A percentile compares a stretch with the other conserved stretches of the same genome.
Conservation (phyloP, 345 rosid species). For the Salix brachista region DNA sequence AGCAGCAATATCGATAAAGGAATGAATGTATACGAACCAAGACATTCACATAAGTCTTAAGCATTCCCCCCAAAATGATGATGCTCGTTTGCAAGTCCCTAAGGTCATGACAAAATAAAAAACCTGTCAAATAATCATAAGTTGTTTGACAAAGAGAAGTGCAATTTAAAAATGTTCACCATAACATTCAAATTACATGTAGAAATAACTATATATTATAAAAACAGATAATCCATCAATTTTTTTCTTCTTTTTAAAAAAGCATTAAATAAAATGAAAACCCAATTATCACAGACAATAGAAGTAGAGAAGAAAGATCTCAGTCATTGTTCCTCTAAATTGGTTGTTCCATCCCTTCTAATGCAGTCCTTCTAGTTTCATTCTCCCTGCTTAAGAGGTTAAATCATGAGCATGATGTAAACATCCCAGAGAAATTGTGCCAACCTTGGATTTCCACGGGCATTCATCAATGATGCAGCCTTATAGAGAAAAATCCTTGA, state of each 20-base stretch:
- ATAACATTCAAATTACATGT: not conserved
- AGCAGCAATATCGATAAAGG: not conserved
- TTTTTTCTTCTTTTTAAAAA: not conserved
- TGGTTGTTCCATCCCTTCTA: not conserved
- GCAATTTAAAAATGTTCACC: not conserved
- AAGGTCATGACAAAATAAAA: constrained; percentile 8
- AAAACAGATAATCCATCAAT: too few relatives aligned
- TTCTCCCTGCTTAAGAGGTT: not conserved
- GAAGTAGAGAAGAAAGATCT: not conserved
- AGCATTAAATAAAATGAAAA: not conserved
- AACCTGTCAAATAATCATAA: not conserved
- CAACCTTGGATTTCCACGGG: too few relatives aligned
- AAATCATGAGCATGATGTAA: not conserved
- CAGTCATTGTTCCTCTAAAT: not conserved
- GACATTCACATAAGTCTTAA: constrained; percentile 72
- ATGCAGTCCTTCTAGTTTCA: too few relatives aligned
- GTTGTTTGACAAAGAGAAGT: not conserved
- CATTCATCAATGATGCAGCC: too few relatives aligned
- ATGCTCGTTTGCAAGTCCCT: constrained; percentile 73
- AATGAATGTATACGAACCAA: constrained; percentile 54
- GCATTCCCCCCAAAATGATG: constrained; percentile 81
- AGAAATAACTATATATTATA: not conserved
- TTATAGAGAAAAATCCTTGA: too few relatives aligned
- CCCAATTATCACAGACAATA: not conserved
- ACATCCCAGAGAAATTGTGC: not conserved